Base-by-base conservation (phyloP, 257 asterid species). In the Henckelia pumila region DNA sequence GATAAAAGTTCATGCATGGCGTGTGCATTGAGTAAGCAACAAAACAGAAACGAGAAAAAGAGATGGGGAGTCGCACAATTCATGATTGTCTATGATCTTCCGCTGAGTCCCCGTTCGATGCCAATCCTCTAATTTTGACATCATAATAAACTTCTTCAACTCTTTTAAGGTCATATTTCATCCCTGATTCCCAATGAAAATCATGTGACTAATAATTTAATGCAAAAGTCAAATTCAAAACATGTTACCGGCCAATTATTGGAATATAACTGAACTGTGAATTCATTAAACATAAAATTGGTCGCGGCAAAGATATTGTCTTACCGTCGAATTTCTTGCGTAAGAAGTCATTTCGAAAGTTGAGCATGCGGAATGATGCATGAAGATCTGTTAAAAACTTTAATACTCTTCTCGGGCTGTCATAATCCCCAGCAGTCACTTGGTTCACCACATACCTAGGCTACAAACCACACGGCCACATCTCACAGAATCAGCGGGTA, bases 351-450 rank as follows among this genome's bases (percentile, higher is more conserved):
- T 94, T 94, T 30, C 99, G 83, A 64, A 94, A 96, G 84, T 94
- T 94, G 69, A 94, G 99, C 96, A 94, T 88, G 70, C 99, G 96
- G 65, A 94, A 94, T 62, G 99, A 87, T 20, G 91, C 92, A 35
- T 94, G 96, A 24, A 94, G 82, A 77, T 94, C 99, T 20, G 95
- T 94, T 78, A 94, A 67, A 78, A 91, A 94, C 81, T 85, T 85
- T 78, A 94, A 35, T 37, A 94, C 97, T 77, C 84, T 88, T 71
- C 88, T 79, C 4, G 99, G 96, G 37, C 97, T 91, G 64, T 94
- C 96, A 40, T 88, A 94, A 70, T 94, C 97, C 61, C 97, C 99
- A 72, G 97, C 91, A 17, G 99, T 94, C 78, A 94, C 99, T 80
- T 77, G 95, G 84, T 94, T 94, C 77, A 94, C 97, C 61, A 91